These are phyloP conservation scores for Pelagophyceae sp. DNA, from an alignment of 352 stramenopile genomes.

Conservation along the genomic window DNA sequence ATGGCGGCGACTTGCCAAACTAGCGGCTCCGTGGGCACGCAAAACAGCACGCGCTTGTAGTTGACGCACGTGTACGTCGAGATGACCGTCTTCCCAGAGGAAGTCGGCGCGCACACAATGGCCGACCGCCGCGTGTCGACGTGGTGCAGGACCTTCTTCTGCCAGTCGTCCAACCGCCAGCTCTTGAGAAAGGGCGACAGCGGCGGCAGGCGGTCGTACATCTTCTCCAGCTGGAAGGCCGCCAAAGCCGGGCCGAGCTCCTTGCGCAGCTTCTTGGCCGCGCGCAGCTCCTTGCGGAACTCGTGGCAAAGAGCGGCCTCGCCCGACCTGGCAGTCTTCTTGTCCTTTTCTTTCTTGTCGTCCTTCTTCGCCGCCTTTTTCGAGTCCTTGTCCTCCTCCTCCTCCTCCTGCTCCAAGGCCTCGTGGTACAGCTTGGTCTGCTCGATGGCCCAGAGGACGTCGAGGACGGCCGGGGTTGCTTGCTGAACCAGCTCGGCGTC, in stretches of 20 bases:
- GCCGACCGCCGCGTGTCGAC: constrained; percentile 89
- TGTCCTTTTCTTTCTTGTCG: constrained; percentile 42
- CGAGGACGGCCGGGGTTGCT: constrained; percentile 51
- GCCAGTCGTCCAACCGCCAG: constrained; percentile 90
- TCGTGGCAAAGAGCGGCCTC: constrained; percentile 7
- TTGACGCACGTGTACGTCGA: constrained; percentile 65
- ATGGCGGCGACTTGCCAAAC: constrained; percentile 96
- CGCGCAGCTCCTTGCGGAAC: constrained; percentile 45
- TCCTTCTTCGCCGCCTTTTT: constrained; percentile 47
- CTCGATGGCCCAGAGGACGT: constrained; percentile 58
- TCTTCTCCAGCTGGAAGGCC: constrained; percentile 64
- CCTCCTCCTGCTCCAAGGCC: constrained; percentile 46
- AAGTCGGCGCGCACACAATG: constrained; percentile 93
- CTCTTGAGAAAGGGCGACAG: constrained; percentile 63
- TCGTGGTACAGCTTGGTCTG: constrained; percentile 55
- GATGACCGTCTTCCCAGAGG: constrained; percentile 90
- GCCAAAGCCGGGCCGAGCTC: constrained; percentile 50
- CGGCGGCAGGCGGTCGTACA: constrained; percentile 63
- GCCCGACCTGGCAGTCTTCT: constrained; percentile 36
- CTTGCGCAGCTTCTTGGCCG: constrained; percentile 50
- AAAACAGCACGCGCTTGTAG: constrained; percentile 61
- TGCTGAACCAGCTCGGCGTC: constrained; percentile 2
- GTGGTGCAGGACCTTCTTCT: constrained; percentile 84
- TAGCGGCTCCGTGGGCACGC: constrained; percentile 90
- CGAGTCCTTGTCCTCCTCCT: constrained; percentile 54